These are phyloP conservation scores for Trichophyton schoenleinii DNA, from an alignment of 2,329 filamentous ascomycete species.

Conservation along the genomic window DNA sequence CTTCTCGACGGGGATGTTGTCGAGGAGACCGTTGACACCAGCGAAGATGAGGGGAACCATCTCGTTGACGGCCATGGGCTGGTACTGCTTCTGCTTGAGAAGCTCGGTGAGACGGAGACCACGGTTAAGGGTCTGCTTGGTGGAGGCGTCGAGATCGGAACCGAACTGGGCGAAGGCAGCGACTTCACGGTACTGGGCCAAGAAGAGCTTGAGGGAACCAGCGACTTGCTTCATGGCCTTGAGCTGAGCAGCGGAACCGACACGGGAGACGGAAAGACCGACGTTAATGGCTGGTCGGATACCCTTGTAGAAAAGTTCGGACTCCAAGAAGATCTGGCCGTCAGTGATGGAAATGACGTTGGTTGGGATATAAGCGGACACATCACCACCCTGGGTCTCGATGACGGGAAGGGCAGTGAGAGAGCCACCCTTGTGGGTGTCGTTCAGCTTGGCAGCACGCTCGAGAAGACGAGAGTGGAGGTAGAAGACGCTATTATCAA, in stretches of 20 bases:
- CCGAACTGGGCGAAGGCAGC: slow-evolving; percentile 99
- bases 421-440: slow-evolving; percentile 87
- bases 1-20: slow-evolving; percentile 78
- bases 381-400: slow-evolving; percentile 99
- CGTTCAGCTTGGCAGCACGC: slow-evolving; percentile 98
- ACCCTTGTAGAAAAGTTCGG: slow-evolving; percentile 99
- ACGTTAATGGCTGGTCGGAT: slow-evolving; percentile 99
- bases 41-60: slow-evolving; percentile 99
- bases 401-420: slow-evolving; percentile 95
- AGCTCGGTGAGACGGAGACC: slow-evolving; percentile 98
- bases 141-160: slow-evolving; percentile 96
- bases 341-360: slow-evolving; percentile 99
- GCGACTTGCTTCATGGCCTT: slow-evolving; percentile 99
- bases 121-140: slow-evolving; percentile 95
- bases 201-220: slow-evolving; percentile 99
- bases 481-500: slow-evolving; percentile 64
- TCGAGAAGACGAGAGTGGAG: slow-evolving; percentile 98
- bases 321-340: slow-evolving; percentile 98
- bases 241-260: slow-evolving; percentile 97
- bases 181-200: slow-evolving; percentile 99
- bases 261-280: slow-evolving; percentile 99
- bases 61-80: slow-evolving; percentile 96
- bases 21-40: slow-evolving; percentile 95
- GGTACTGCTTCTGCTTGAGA: slow-evolving; percentile 99
- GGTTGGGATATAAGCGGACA: slow-evolving; percentile 99